These are phyloP conservation scores for Nectriaceae sp. DNA, from an alignment of 2,329 filamentous ascomycete genomes.

Conservation along the genomic window DNA sequence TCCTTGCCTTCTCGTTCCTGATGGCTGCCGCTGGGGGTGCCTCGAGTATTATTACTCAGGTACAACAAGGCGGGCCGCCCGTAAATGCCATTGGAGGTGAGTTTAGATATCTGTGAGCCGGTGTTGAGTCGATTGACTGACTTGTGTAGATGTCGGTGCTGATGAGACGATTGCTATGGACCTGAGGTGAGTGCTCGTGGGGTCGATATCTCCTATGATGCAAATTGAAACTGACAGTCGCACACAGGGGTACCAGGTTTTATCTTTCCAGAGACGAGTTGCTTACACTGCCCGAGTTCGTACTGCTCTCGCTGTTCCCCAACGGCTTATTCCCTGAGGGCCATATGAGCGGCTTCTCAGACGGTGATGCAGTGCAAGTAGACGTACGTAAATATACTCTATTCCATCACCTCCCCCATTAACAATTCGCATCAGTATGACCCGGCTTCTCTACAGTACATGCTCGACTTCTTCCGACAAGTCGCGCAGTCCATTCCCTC, in stretches of 20 bases:
- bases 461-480: constrained; percentile 97
- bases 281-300: constrained; percentile 93
- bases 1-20: constrained; percentile 90
- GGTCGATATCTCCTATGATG: neutral
- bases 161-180: constrained; percentile 97
- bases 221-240: constrained; percentile 27
- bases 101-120: constrained; percentile 21
- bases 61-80: constrained; percentile 88
- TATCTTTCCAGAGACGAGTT: constrained; percentile 93
- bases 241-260: constrained; percentile 81
- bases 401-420: constrained; percentile 6
- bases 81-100: constrained; percentile 86
- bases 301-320: constrained; percentile 94
- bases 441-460: constrained; percentile 93
- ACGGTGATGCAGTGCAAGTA: constrained; percentile 93
- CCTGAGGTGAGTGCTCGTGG: constrained; percentile 69
- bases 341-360: constrained; percentile 89
- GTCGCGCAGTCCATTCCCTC: constrained; percentile 95
- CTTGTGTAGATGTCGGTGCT: constrained; percentile 67
- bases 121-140: constrained; percentile 4
- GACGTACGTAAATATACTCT: constrained; percentile 68
- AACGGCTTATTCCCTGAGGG: constrained; percentile 98
- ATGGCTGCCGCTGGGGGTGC: constrained; percentile 98
- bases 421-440: constrained; percentile 70
- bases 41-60: constrained; percentile 98